Percentiles rank a stretch among this genome's conserved stretches.
Conservation (phyloP, 2,329 filamentous ascomycete genomes). For the Plectosphaerella cucumerina region DNA sequence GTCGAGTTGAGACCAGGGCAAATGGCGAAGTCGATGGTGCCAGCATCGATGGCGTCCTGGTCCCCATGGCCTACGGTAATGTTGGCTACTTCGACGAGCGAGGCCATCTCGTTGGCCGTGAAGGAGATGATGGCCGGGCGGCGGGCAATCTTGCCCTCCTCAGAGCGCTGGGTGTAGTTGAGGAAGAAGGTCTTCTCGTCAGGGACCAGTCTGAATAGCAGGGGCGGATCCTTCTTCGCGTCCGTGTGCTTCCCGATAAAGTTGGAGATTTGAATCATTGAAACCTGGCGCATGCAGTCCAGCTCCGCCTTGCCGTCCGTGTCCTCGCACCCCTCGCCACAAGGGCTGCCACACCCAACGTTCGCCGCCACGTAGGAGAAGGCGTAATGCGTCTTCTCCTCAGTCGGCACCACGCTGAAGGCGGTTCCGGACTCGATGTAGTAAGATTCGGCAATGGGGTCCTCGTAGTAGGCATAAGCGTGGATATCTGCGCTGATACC, state of each 20-base stretch:
- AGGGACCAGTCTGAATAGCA: conserved; percentile 19
- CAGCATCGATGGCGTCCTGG: conserved; percentile 10
- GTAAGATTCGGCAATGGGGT: conserved; percentile 38
- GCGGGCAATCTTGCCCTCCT: conserved; percentile 17
- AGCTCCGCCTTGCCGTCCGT: conserved; percentile 21
- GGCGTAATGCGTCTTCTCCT: conserved; percentile 21
- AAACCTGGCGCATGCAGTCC: conserved; percentile 29
- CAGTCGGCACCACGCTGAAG: conserved; percentile 19
- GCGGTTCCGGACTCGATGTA: conserved; percentile 37
- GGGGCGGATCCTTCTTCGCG: conserved; percentile 11
- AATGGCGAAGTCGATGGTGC: conserved; percentile 14
- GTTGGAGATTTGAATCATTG: conserved; percentile 22
- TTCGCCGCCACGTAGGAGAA: conserved; percentile 29
- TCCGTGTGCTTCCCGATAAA: conserved; percentile 25
- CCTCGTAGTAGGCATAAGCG: conserved; percentile 34
- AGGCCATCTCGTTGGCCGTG: conserved; percentile 25
- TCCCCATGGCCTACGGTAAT: conserved; percentile 22
- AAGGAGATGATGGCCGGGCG: conserved; percentile 25
- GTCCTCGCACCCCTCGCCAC: conserved; percentile 5
- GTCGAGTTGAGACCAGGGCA: conserved; percentile 23
- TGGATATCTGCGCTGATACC: conserved; percentile 33
- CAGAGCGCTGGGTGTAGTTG: conserved; percentile 21
- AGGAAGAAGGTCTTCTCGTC: conserved; percentile 25
- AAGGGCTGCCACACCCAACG: conserved; percentile 25
- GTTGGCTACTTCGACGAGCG: conserved; percentile 22